Percentiles rank a stretch among this genome's conserved stretches.
Conservation (phyloP, 257 asterid genomes). For the Solanum megistacrolobum region DNA sequence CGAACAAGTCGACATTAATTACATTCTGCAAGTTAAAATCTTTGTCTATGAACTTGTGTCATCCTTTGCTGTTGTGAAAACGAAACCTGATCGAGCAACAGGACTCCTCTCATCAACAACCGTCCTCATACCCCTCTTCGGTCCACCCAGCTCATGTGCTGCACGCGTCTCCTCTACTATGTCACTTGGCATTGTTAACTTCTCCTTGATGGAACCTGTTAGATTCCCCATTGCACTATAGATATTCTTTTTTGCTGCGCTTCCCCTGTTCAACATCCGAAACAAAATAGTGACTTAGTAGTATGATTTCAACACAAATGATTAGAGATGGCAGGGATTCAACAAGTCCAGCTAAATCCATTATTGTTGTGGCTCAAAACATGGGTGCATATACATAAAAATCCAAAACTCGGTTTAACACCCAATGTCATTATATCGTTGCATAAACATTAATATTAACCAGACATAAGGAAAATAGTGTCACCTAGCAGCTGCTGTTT, state of each 20-base stretch:
- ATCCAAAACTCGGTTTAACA: background rate
- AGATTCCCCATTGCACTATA: slow-evolving; percentile 7
- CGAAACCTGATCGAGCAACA: background rate
- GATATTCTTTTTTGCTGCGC: slow-evolving; percentile 12
- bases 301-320: background rate
- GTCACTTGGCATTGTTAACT: slow-evolving; percentile 13
- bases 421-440: background rate
- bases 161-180: slow-evolving; percentile 5
- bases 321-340: background rate
- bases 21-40: background rate
- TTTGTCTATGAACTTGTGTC: background rate
- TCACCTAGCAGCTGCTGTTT: slow-evolving; percentile 18
- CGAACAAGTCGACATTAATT: background rate
- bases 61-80: background rate
- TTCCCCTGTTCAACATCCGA: background rate
- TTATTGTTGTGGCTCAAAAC: background rate
- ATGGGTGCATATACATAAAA: background rate
- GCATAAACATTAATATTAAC: background rate
- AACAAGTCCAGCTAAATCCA: background rate
- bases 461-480: background rate
- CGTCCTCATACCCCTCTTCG: background rate
- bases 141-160: slow-evolving; percentile 5
- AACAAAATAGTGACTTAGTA: background rate
- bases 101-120: background rate
- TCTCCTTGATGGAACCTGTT: slow-evolving; percentile 10